These are phyloP conservation scores for Acer yangbiense DNA, from an alignment of 345 rosid genomes.

Conservation along the genomic window DNA sequence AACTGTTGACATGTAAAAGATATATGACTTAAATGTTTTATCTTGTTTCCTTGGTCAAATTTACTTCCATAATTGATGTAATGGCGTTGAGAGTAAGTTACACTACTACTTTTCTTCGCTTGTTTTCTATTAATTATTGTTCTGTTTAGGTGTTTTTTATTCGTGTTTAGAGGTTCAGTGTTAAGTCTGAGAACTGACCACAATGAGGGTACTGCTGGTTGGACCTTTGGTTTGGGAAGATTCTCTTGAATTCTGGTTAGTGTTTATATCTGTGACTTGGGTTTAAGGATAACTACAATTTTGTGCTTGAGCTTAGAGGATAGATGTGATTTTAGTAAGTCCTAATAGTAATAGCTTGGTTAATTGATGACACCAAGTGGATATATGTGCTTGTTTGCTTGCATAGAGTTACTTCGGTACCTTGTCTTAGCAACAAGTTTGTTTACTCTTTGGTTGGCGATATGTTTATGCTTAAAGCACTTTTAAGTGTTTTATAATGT, in stretches of 20 bases:
- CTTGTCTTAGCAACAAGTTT: not conserved
- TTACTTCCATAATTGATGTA: not conserved
- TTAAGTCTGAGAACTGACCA: not conserved
- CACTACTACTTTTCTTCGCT: not conserved
- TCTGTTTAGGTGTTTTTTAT: too few species aligned
- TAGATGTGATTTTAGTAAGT: not conserved
- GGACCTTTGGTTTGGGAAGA: not conserved
- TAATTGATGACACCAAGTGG: not conserved
- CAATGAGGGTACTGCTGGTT: not conserved
- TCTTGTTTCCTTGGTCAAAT: not conserved
- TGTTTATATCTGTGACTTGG: not conserved
- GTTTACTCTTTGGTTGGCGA: not conserved
- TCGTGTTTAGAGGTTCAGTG: not conserved
- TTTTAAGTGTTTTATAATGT: not conserved
- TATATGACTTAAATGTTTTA: not conserved
- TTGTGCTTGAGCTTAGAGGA: not conserved
- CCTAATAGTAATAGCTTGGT: not conserved
- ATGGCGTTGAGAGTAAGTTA: not conserved
- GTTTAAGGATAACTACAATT: constrained; percentile 1
- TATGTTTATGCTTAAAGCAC: not conserved
- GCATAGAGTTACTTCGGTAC: not conserved
- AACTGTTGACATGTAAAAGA: not conserved
- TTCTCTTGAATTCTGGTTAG: not conserved
- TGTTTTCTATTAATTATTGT: not conserved
- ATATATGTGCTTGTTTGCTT: not conserved